A percentile compares a stretch with the other conserved stretches of the same genome.
Evolutionary conservation across 441 rosid genomes (phyloP).

Genomic region (Erodium trifolium): DNA sequence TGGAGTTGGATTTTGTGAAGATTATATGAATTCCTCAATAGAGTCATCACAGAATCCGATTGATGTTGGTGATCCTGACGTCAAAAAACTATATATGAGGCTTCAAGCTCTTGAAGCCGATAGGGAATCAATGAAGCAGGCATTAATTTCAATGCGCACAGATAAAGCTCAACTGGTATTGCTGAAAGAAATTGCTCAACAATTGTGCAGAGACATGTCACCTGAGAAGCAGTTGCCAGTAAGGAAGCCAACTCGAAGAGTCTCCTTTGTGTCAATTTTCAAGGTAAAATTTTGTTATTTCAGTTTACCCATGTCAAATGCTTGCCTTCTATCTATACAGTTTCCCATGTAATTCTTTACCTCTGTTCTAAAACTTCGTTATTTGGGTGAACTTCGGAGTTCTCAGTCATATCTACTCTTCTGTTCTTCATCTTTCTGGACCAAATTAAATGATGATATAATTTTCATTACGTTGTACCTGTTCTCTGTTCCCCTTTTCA

Average conservation of each 20-base stretch:
- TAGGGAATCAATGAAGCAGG: constrained; percentile 96
- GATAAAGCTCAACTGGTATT: constrained; percentile 85
- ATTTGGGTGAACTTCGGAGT: neutral
- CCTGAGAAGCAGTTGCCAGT: constrained; percentile 47
- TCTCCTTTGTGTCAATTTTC: neutral
- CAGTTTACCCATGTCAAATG: neutral
- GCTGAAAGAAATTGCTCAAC: constrained; percentile 93
- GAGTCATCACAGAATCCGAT: constrained; percentile 32
- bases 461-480: neutral
- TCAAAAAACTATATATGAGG: constrained; percentile 79
- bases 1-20: constrained; percentile 38
- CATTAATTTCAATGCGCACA: constrained; percentile 85
- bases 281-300: neutral
- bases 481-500: neutral
- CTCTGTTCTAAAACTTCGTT: neutral
- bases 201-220: constrained; percentile 60
- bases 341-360: neutral
- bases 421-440: neutral
- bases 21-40: constrained; percentile 42
- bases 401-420: neutral
- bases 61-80: constrained; percentile 59
- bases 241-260: constrained; percentile 36
- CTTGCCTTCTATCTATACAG: neutral
- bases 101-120: constrained; percentile 97
- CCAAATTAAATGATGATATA: neutral